Evolutionary conservation across 1,139 yeast genomes (phyloP).

Genomic region (Diutina rugosa): DNA sequence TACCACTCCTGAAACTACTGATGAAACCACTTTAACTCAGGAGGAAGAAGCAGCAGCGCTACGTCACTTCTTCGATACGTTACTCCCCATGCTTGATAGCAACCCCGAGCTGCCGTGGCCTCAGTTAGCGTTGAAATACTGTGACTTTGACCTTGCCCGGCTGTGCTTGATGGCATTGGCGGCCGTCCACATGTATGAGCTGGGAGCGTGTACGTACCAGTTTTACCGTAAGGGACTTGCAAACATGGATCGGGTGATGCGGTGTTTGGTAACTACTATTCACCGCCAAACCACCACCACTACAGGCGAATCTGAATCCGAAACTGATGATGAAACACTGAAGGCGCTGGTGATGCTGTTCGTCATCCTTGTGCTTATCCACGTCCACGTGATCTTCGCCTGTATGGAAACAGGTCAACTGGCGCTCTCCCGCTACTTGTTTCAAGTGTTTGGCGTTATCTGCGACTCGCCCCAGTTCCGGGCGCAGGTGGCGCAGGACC

Average conservation of each 20-base stretch:
- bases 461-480: slow-evolving; percentile 19
- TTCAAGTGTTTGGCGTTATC: slow-evolving; percentile 35
- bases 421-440: slow-evolving; percentile 32
- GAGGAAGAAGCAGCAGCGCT: slow-evolving; percentile 37
- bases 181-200: slow-evolving; percentile 40
- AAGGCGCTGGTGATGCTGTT: slow-evolving; percentile 30
- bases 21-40: slow-evolving; percentile 10
- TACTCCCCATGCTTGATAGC: slow-evolving; percentile 38
- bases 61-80: slow-evolving; percentile 38
- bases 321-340: not conserved
- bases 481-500: slow-evolving; percentile 20
- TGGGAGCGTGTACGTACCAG: slow-evolving; percentile 31
- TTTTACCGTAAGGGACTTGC: slow-evolving; percentile 36
- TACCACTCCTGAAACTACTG: not conserved
- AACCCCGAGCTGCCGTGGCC: slow-evolving; percentile 52
- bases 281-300: slow-evolving; percentile 2
- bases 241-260: slow-evolving; percentile 41
- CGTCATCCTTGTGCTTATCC: slow-evolving; percentile 35
- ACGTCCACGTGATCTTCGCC: slow-evolving; percentile 38
- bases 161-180: slow-evolving; percentile 41
- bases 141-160: slow-evolving; percentile 41
- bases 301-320: too few relatives aligned
- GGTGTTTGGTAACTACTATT: slow-evolving; percentile 28
- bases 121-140: slow-evolving; percentile 37
- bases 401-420: slow-evolving; percentile 40